Evolutionary conservation across 1,284 basidiomycete genomes (phyloP).

Genomic region (Trichosporon ovoides): DNA sequence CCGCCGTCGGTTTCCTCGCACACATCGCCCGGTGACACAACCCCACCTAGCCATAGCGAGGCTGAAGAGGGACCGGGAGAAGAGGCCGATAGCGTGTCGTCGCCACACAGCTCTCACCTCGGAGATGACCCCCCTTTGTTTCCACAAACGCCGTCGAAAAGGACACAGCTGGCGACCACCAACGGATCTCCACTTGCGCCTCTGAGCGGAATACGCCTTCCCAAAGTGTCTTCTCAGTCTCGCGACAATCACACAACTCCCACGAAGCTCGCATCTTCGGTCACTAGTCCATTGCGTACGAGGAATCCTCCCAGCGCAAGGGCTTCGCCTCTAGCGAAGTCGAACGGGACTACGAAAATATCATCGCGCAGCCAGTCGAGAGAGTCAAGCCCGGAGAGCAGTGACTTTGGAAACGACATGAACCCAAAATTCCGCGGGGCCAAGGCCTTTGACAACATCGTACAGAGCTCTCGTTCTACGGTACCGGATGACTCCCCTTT

Average conservation of each 20-base stretch:
- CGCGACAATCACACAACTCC: no score
- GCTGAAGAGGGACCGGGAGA: background rate
- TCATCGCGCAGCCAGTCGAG: background rate
- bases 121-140: background rate
- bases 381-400: background rate
- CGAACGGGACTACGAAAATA: background rate
- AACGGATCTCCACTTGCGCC: no score
- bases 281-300: no score
- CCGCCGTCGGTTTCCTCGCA: background rate
- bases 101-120: background rate
- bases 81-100: conserved; percentile 1
- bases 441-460: background rate
- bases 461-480: background rate
- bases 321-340: no score
- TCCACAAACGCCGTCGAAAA: background rate
- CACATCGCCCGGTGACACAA: background rate
- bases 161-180: no score
- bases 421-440: background rate
- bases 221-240: no score
- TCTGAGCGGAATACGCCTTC: no score
- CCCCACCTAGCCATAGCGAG: conserved; percentile 1
- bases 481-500: background rate
- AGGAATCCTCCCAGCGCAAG: no score
- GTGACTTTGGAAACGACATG: background rate
- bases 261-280: no score